These are phyloP conservation scores for Kwoniella europaea DNA, from an alignment of 768 basidiomycete genomes.

Conservation along the genomic window DNA sequence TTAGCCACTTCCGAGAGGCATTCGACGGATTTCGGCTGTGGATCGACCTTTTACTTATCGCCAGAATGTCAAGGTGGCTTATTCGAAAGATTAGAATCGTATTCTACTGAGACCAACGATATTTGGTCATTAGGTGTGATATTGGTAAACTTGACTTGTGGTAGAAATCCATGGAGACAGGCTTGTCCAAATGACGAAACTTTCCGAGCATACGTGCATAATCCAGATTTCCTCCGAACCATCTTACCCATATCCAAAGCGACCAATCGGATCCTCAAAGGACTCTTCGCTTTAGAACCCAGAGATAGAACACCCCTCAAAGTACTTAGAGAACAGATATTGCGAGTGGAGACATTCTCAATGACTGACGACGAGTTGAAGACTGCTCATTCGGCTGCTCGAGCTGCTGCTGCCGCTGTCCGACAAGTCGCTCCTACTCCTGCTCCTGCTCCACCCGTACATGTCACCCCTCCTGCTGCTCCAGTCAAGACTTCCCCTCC, in stretches of 20 bases:
- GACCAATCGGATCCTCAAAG: slow-evolving; percentile 70
- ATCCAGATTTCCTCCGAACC: slow-evolving; percentile 69
- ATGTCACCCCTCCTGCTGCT: slow-evolving; percentile 3
- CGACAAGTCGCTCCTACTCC: slow-evolving; percentile 25
- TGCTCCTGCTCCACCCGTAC: slow-evolving; percentile 12
- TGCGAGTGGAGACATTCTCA: slow-evolving; percentile 68
- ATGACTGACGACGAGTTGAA: slow-evolving; percentile 64
- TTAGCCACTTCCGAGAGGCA: slow-evolving; percentile 83
- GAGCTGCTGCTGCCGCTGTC: slow-evolving; percentile 49
- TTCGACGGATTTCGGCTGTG: slow-evolving; percentile 88
- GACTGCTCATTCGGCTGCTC: slow-evolving; percentile 52
- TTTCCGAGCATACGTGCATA: slow-evolving; percentile 74
- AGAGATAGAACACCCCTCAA: slow-evolving; percentile 67
- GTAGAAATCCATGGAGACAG: slow-evolving; percentile 76
- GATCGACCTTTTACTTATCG: slow-evolving; percentile 98
- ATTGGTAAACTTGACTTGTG: slow-evolving; percentile 76
- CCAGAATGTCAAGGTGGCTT: slow-evolving; percentile 71
- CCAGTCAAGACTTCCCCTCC: slow-evolving; percentile 4
- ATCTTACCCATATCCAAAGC: slow-evolving; percentile 75
- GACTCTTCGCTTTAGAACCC: slow-evolving; percentile 74
- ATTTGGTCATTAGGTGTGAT: slow-evolving; percentile 84
- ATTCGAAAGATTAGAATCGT: slow-evolving; percentile 59
- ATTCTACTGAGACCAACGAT: slow-evolving; percentile 84
- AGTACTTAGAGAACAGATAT: slow-evolving; percentile 67
- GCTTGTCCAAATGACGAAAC: slow-evolving; percentile 72